Base-by-base conservation (phyloP, 2,329 filamentous ascomycete species). In the Diaporthe sp. region DNA sequence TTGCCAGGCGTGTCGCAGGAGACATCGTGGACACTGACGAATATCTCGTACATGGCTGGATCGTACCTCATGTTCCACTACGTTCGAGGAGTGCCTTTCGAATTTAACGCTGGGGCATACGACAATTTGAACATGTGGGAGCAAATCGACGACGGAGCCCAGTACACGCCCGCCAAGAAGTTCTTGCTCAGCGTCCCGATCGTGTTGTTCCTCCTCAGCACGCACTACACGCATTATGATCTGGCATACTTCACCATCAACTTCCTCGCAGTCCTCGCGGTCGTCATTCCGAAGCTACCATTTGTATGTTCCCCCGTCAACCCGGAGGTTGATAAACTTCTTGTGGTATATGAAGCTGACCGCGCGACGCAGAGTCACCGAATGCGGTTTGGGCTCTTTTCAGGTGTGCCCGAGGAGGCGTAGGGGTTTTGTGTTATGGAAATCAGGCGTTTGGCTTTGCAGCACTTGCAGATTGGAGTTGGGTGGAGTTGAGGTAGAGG, bases 91-190 rank as follows among this genome's bases (percentile, higher is more conserved):
- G 95, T 98, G 62, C 97, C 97, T 8, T 99, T 99, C 83, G 97
- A 99, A 85, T 99, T 99, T 90, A 99, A 99, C 84, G 94, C 95
- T 74, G 97, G 97, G 76, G 97, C 97, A 80, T 99, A 98, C 85
- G 97, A 99, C 89, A 98, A 99, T 85, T 90, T 99, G 82, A 99
- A 98, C 88, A 98, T 99, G 97, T 99, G 97, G 97, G 97, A 99
- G 88, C 97, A 99, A 87, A 99, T 99, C 84, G 97, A 99, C 88
- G 97, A 98, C 82, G 97, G 97, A 62, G 97, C 97, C 80, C 97
- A 99, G 85, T 99, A 98, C 87, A 99, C 97, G 0, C 97, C 97
- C 5, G 95, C 97, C 79, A 99, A 99, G 90, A 99, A 99, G 86
- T 99, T 99, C 82, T 89, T 99, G 76, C 92, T 98, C 80, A 95